phyloP scores from a whole-genome alignment of 2,329 filamentous ascomycete species.

The Colletotrichum salicis region DNA sequence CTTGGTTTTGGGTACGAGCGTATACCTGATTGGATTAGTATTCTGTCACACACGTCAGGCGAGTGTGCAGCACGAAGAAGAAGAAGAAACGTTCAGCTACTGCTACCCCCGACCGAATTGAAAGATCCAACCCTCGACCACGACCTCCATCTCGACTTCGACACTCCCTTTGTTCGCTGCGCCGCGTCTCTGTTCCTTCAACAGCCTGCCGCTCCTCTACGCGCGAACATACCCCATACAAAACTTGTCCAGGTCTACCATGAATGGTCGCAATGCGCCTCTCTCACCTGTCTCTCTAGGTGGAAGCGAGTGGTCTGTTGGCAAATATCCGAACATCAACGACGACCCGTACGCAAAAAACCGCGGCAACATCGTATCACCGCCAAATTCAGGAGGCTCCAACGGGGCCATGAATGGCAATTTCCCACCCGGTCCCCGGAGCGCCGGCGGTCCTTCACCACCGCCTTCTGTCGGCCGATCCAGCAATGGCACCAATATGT shows the following conservation, averaged over 20 bases:
- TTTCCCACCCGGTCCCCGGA: conserved; percentile 66
- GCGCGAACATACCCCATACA: conserved; percentile 13
- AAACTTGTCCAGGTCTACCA: conserved; percentile 51
- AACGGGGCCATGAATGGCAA: conserved; percentile 67
- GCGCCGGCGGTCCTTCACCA: conserved; percentile 77
- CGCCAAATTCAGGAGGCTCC: conserved; percentile 74
- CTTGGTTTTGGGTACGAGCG: conserved; percentile 24
- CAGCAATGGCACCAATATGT: conserved; percentile 80
- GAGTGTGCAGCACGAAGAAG: neutral
- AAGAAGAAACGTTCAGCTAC: conserved; percentile 10
- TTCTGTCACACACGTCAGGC: neutral
- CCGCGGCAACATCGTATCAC: conserved; percentile 72
- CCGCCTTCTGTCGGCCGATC: conserved; percentile 89
- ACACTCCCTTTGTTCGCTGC: conserved; percentile 31
- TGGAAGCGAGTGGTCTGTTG: conserved; percentile 84
- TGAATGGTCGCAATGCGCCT: conserved; percentile 80
- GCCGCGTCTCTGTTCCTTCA: conserved; percentile 31
- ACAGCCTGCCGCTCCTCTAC: conserved; percentile 37
- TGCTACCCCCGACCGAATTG: conserved; percentile 13
- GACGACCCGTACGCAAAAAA: conserved; percentile 64
- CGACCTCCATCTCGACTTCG: conserved; percentile 12
- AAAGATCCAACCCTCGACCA: conserved; percentile 7
- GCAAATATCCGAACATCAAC: conserved; percentile 70
- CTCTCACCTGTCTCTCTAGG: conserved; percentile 85
- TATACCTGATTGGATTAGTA: conserved; percentile 28